Base-by-base conservation (phyloP, 2,329 filamentous ascomycete species). In the Colletotrichum horii region DNA sequence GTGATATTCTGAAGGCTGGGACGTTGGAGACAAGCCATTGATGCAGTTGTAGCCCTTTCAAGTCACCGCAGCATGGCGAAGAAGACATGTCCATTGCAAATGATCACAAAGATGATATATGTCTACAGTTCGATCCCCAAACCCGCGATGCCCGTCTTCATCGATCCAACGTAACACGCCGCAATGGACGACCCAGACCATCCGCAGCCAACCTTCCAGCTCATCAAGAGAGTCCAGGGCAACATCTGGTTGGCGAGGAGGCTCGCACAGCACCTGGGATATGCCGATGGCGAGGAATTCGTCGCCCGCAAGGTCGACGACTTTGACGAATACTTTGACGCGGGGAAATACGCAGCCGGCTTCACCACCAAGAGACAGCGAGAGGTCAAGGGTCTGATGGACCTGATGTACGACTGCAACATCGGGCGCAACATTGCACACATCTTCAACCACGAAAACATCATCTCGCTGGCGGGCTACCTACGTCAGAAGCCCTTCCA, bases 401-500 rank as follows among this genome's bases (percentile, higher is more conserved):
- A 77, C 52, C 66, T 80, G 8, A 74, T 88, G 68, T 77, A 79
- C 68, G 66, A 74, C 8, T 78, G 79, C 71, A 83, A 81, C 32
- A 79, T 84, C 26, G 81, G 78, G 43, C 74, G 78, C n/a, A 78
- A 80, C 16, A 76, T 86, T 24, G 76, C 80, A 19, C 80, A 81
- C 61, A 78, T 90, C 32, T 81, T 90, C 72, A 87, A 88, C 76
- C 88, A 90, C 77, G 86, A 88, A 75, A 89, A 90, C 78, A 79
- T 90, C 24, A 80, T 90, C 72, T 88, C 84, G 5, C 77, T 89
- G 55, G 81, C 83, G 34, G 86, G 86, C 62, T 81, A 81, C n/a
- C 81, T 87, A 64, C 76, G 79, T 78, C 64, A 77, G 76, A 34
- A 77, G 77, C 64, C 71, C 70, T 32, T 78, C 78, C 34, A 78